Evolutionary conservation across 116 monocot genomes (phyloP).

Genomic region (Posidonia oceanica): DNA sequence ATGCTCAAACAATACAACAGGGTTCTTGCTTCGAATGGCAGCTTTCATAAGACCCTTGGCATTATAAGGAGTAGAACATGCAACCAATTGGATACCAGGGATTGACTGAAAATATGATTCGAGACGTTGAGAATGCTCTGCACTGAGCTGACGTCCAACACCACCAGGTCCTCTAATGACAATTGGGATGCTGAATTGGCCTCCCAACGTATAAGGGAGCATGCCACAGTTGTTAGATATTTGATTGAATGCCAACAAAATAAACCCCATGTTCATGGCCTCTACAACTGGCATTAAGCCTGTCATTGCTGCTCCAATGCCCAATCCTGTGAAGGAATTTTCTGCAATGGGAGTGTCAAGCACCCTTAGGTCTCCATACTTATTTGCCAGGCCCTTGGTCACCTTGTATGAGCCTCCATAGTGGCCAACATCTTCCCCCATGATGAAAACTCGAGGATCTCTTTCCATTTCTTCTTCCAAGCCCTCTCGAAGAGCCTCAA

Average conservation of each 20-base stretch:
- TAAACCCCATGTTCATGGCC: slow-evolving; percentile 98
- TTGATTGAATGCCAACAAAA: slow-evolving; percentile 83
- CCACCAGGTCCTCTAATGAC: slow-evolving; percentile 93
- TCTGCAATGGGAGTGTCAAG: slow-evolving; percentile 97
- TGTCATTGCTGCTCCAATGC: slow-evolving; percentile 72
- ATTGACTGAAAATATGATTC: slow-evolving; percentile 98
- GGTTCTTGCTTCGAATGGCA: slow-evolving; percentile 87
- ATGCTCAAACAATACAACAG: slow-evolving; percentile 88
- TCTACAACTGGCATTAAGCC: slow-evolving; percentile 77
- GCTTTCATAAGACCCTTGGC: slow-evolving; percentile 98
- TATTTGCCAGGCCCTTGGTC: slow-evolving; percentile 63
- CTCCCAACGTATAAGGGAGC: slow-evolving; percentile 95
- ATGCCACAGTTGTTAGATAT: slow-evolving; percentile 98
- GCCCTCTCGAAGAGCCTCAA: slow-evolving; percentile 83
- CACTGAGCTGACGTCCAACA: slow-evolving; percentile 85
- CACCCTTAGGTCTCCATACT: slow-evolving; percentile 80
- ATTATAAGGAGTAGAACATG: slow-evolving; percentile 93
- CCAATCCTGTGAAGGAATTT: slow-evolving; percentile 95
- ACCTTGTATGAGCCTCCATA: slow-evolving; percentile 99
- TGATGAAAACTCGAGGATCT: slow-evolving; percentile 73
- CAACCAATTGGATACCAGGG: slow-evolving; percentile 88
- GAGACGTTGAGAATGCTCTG: slow-evolving; percentile 89
- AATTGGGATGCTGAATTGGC: slow-evolving; percentile 82
- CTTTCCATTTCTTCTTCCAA: slow-evolving; percentile 90
- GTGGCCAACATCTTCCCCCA: slow-evolving; percentile 94